Conservation (phyloP, 2,329 filamentous ascomycete genomes). For the Dothistroma septosporum region DNA sequence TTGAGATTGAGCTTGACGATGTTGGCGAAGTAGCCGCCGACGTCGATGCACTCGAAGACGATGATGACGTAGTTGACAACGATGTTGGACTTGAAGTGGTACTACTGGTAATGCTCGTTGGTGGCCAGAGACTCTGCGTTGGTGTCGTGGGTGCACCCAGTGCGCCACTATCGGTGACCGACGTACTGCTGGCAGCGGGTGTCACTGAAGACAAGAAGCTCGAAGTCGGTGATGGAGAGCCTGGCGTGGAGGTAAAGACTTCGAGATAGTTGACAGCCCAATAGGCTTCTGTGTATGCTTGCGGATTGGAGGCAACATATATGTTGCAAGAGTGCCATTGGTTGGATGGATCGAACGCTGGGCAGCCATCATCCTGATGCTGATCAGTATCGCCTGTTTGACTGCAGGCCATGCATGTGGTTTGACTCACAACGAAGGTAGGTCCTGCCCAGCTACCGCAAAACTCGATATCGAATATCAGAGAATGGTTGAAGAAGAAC, state of each 20-base stretch:
- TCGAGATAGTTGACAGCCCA: slow-evolving; percentile 39
- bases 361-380: slow-evolving; percentile 20
- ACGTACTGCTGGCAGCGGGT: slow-evolving; percentile 3
- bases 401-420: not conserved
- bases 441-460: slow-evolving; percentile 38
- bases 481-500: slow-evolving; percentile 34
- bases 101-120: not conserved
- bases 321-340: slow-evolving; percentile 33
- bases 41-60: not conserved
- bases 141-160: slow-evolving; percentile 1
- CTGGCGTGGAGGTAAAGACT: slow-evolving; percentile 21
- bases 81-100: not conserved
- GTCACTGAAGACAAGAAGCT: slow-evolving; percentile 2
- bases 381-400: slow-evolving; percentile 2
- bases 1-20: not conserved
- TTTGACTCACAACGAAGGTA: slow-evolving; percentile 10
- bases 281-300: slow-evolving; percentile 35
- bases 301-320: slow-evolving; percentile 33
- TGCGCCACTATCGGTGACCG: not conserved
- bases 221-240: slow-evolving; percentile 1
- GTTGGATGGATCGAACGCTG: slow-evolving; percentile 24
- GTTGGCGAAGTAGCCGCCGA: not conserved
- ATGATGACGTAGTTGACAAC: not conserved
- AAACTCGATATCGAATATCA: slow-evolving; percentile 36
- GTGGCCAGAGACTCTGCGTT: not conserved